A percentile compares a stretch with the other conserved stretches of the same genome.
Evolutionary conservation across 345 rosid genomes (phyloP).

Genomic region (Salix viminalis): DNA sequence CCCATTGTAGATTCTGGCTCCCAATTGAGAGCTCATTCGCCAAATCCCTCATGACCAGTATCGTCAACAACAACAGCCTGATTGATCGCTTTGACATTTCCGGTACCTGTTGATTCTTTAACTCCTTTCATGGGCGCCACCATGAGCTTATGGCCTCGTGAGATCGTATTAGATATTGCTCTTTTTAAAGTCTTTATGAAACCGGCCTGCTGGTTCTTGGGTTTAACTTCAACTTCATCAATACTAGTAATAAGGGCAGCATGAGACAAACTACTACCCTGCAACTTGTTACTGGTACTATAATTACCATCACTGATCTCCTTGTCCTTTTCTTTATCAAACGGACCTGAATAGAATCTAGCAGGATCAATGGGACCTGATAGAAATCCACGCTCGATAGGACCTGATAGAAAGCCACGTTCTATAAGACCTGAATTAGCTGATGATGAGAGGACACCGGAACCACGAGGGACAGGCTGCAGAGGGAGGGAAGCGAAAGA

Average conservation of each 20-base stretch:
- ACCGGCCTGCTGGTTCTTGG: conserved; percentile 1
- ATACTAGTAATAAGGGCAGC: conserved; percentile 36
- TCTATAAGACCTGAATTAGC: conserved; percentile 40
- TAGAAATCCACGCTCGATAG: conserved; percentile 71
- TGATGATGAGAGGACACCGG: too few species aligned
- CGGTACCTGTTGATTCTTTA: conserved; percentile 34
- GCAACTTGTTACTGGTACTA: too few species aligned
- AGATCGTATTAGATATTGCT: conserved; percentile 59
- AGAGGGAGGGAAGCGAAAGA: conserved; percentile 80
- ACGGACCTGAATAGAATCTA: conserved; percentile 29
- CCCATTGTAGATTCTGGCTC: conserved; percentile 75
- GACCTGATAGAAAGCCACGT: conserved; percentile 70
- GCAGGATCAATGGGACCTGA: conserved; percentile 63
- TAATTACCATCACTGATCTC: conserved; percentile 31
- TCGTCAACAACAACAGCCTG: not conserved
- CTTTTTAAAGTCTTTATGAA: conserved; percentile 23
- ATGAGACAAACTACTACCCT: conserved; percentile 38
- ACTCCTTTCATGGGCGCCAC: conserved; percentile 49
- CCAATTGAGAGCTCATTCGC: conserved; percentile 37
- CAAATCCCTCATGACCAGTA: conserved; percentile 1
- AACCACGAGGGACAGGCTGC: conserved; percentile 67
- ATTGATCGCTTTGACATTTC: not conserved
- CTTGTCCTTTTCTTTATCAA: conserved; percentile 45
- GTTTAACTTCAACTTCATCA: not conserved
- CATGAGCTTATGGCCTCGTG: conserved; percentile 54